A percentile compares a stretch with the other conserved stretches of the same genome.
Evolutionary conservation across 1,139 yeast species (phyloP).

Genomic region (Pichia sp.): DNA sequence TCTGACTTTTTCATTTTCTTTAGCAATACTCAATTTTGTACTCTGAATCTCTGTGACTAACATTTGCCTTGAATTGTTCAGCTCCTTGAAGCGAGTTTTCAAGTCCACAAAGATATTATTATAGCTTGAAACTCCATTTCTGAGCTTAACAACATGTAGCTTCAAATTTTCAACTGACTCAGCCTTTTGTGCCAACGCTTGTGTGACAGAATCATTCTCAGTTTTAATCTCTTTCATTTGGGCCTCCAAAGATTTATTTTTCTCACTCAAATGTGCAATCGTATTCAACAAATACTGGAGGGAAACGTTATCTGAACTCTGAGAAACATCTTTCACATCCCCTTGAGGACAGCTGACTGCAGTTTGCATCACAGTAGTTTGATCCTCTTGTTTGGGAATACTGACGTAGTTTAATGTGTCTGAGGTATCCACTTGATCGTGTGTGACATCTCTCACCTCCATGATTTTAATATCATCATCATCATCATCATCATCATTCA

Average conservation of each 20-base stretch:
- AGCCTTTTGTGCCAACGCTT: constrained; percentile 7
- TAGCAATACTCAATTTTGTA: constrained; percentile 6
- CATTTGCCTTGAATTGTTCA: constrained; percentile 2
- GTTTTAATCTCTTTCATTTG: constrained; percentile 6
- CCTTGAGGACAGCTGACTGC: too few relatives aligned
- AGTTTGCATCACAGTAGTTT: too few relatives aligned
- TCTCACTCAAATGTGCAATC: constrained; percentile 16
- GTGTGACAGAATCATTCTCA: constrained; percentile 9
- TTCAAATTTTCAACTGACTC: constrained; percentile 10
- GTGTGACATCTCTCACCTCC: constrained; percentile 3
- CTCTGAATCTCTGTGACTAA: constrained; percentile 3
- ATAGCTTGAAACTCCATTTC: background rate
- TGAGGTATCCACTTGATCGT: background rate
- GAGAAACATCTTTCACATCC: too few relatives aligned
- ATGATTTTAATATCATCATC: constrained; percentile 16
- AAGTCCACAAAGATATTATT: constrained; percentile 2
- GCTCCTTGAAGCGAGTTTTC: constrained; percentile 3
- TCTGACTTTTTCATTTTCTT: constrained; percentile 7
- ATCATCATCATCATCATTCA: constrained; percentile 3
- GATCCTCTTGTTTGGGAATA: too few relatives aligned
- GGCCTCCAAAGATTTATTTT: constrained; percentile 10
- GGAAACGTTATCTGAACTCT: constrained; percentile 11
- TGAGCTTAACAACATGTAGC: constrained; percentile 8
- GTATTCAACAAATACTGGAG: constrained; percentile 18
- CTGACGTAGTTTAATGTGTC: constrained; percentile 1